Percentiles rank a stretch among this genome's conserved stretches.
Evolutionary conservation across 257 asterid genomes (phyloP).

Genomic region (Asclepias syriaca): DNA sequence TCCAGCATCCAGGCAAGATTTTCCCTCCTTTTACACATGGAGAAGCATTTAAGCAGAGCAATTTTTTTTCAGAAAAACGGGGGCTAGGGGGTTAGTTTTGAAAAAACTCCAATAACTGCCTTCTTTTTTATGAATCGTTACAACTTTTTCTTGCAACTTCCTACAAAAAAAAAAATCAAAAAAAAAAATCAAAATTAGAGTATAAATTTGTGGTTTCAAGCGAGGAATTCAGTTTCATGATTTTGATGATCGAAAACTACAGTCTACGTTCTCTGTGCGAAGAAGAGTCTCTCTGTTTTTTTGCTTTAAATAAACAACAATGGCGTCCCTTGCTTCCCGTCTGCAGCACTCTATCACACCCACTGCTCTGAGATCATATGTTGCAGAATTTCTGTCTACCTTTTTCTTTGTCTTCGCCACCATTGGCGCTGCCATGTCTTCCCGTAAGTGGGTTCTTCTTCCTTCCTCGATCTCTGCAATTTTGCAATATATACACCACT

Average conservation of each 20-base stretch:
- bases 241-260: background rate
- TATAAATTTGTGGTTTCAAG: background rate
- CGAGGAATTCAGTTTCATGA: background rate
- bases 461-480: background rate
- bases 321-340: conserved; percentile 66
- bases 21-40: background rate
- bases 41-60: too few relatives aligned
- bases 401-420: conserved; percentile 76
- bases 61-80: too few relatives aligned
- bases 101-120: conserved; percentile 18
- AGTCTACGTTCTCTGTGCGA: background rate
- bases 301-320: conserved; percentile 11
- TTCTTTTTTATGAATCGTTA: conserved; percentile 25
- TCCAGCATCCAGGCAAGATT: background rate
- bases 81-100: too few relatives aligned
- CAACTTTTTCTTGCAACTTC: conserved; percentile 24
- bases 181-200: background rate
- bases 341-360: conserved; percentile 52
- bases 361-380: conserved; percentile 61
- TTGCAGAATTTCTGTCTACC: conserved; percentile 90
- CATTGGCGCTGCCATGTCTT: conserved; percentile 60
- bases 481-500: background rate
- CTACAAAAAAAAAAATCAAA: too few relatives aligned
- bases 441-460: conserved; percentile 29
- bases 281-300: background rate